Conservation (phyloP, 2,329 filamentous ascomycete genomes). For the Paramyrothecium sp. region DNA sequence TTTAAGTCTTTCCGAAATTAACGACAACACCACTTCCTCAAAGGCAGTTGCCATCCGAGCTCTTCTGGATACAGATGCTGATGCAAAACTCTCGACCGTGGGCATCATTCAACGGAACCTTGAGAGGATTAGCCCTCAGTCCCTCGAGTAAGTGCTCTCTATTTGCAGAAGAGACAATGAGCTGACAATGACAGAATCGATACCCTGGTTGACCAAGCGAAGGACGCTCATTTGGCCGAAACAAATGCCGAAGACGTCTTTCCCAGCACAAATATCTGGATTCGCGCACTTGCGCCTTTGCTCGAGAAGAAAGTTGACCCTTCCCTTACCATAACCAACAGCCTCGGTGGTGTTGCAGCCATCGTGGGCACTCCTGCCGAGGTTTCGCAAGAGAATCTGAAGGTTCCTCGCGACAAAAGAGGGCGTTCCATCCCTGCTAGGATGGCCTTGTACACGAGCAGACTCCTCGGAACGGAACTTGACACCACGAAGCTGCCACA, state of each 20-base stretch:
- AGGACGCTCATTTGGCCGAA: constrained; percentile 25
- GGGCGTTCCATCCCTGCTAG: constrained; percentile 73
- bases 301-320: constrained; percentile 52
- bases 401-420: constrained; percentile 58
- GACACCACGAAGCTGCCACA: constrained; percentile 36
- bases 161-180: not conserved
- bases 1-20: constrained; percentile 51
- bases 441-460: constrained; percentile 69
- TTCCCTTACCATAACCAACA: constrained; percentile 72
- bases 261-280: constrained; percentile 66
- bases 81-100: constrained; percentile 43
- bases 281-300: constrained; percentile 55
- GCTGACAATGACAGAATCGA: constrained; percentile 37
- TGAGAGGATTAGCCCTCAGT: constrained; percentile 45
- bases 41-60: constrained; percentile 41
- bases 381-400: constrained; percentile 15
- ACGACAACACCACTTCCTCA: constrained; percentile 34
- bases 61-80: constrained; percentile 42
- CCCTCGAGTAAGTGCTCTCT: constrained; percentile 43
- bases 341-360: constrained; percentile 68
- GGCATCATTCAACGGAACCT: constrained; percentile 56
- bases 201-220: constrained; percentile 49
- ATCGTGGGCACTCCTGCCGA: constrained; percentile 44
- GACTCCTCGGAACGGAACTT: constrained; percentile 48
- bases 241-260: constrained; percentile 49